Evolutionary conservation across 331 rosid species (phyloP).

Genomic region (Phaseolus coccineus): DNA sequence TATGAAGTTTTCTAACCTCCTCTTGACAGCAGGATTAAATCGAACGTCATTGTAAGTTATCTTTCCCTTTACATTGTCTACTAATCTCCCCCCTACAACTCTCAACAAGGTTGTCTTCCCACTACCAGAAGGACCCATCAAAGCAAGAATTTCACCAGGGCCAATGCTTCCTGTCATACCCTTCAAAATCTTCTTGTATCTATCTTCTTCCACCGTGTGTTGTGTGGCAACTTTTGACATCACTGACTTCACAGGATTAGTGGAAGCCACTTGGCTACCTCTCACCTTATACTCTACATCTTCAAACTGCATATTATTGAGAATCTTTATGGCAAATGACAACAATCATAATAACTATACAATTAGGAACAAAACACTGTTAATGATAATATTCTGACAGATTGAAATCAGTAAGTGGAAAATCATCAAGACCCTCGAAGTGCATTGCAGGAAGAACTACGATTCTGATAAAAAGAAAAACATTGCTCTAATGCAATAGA

Average conservation of each 20-base stretch:
- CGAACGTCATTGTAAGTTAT: conserved; percentile 79
- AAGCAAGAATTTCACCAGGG: conserved; percentile 92
- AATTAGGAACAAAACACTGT: neutral
- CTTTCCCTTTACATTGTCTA: conserved; percentile 77
- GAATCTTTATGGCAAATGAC: conserved; percentile 23
- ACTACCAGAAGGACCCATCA: conserved; percentile 99
- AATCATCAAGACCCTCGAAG: neutral
- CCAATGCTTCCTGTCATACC: conserved; percentile 94
- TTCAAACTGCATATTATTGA: conserved; percentile 73
- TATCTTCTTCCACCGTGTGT: conserved; percentile 55
- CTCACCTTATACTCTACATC: conserved; percentile 86
- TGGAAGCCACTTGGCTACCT: conserved; percentile 53
- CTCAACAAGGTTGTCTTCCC: conserved; percentile 95
- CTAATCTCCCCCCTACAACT: conserved; percentile 88
- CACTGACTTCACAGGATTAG: conserved; percentile 63
- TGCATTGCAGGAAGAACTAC: conserved; percentile 10
- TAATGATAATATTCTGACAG: neutral
- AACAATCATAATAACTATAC: neutral
- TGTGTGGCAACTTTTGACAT: conserved; percentile 69
- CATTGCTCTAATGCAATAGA: neutral
- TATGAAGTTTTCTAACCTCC: conserved; percentile 61
- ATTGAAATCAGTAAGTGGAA: neutral
- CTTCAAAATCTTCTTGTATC: conserved; percentile 73
- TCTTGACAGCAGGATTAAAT: conserved; percentile 74
- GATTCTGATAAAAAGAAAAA: neutral